Conservation (phyloP, 257 asterid species). For the Vinca minor region DNA sequence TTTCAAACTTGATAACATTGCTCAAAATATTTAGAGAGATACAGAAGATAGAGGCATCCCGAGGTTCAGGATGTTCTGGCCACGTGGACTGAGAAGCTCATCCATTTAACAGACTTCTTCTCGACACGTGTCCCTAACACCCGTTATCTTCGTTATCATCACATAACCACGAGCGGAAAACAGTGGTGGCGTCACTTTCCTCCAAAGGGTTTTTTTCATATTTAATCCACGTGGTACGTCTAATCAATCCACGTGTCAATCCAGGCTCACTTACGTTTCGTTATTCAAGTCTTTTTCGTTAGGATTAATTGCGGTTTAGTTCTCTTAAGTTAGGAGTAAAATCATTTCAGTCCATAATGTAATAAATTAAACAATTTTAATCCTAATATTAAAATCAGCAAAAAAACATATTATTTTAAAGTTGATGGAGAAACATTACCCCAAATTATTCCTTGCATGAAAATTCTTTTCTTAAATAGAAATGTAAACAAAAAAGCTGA, state of each 20-base stretch:
- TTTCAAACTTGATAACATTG: too few species aligned
- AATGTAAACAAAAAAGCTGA: too few species aligned
- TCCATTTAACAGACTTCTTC: background rate
- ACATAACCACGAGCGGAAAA: background rate
- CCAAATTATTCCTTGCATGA: too few species aligned
- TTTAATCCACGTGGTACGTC: slow-evolving; percentile 50
- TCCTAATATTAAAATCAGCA: too few species aligned
- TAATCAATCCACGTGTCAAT: slow-evolving; percentile 42
- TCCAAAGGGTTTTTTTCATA: slow-evolving; percentile 25
- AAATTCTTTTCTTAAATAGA: too few species aligned
- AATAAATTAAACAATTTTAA: too few species aligned
- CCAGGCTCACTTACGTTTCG: slow-evolving; percentile 24
- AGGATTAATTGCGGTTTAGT: too few species aligned
- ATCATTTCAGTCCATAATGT: too few species aligned
- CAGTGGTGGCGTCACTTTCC: slow-evolving; percentile 21
- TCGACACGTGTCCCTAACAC: slow-evolving; percentile 16
- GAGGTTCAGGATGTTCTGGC: slow-evolving; percentile 7
- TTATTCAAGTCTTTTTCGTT: too few species aligned
- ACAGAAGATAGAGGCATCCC: slow-evolving; percentile 8
- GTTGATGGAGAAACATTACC: too few species aligned
- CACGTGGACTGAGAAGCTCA: slow-evolving; percentile 15
- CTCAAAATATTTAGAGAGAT: background rate
- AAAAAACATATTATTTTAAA: too few species aligned
- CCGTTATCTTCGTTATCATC: slow-evolving; percentile 2
- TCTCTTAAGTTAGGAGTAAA: too few species aligned